Evolutionary conservation across 2,329 filamentous ascomycete species (phyloP), one percentile per base, ranked within the genome.

Genomic region (Pyricularia sp.): DNA sequence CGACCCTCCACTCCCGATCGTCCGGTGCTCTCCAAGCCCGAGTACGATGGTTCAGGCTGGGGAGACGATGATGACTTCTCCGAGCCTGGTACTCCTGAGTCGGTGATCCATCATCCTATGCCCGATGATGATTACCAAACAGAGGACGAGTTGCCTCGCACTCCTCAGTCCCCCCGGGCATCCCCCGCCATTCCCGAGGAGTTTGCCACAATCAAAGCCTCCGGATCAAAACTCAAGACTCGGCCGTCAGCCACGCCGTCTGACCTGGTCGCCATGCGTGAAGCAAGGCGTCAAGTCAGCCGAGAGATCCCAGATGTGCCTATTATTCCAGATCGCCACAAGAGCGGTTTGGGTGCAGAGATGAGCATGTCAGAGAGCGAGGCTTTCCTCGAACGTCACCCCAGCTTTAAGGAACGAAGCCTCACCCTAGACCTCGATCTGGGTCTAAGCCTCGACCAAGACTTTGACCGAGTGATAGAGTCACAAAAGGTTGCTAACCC

Each of bases 381-480:
- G 36, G 79, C 81, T 50, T 84, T 81, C 74, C 73, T 86, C 11
- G 84, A 88, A 68, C 85, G 91, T 65, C 86, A 91, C 72, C 86
- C 89, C 64, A 93, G 91, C 79, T 88, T 93, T 73, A 90, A 93
- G 78, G 91, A 92, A 74, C 86, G 93, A 66, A 94, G 95, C 75
- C 85, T 97, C 71, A 92, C 93, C 9, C 81, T 96, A 72, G 88
- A 92, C 75, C 89, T 93, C 72, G 93, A 94, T 75, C 85, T 95
- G 69, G 92, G 92, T 71, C 89, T 97, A 71, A 94, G 93, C 72
- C 86, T 98, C 64, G 93, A 97, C 75, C 88, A 92, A 75, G 95
- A 97, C 77, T 97, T 98, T 79, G 93, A 98, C 75, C 88, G 94
- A 70, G 92, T 98, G 69, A 96, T 98, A 75, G 93, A 97, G 81